Base-by-base conservation (phyloP, 2,329 filamentous ascomycete species). In the Talaromyces verruculosus region DNA sequence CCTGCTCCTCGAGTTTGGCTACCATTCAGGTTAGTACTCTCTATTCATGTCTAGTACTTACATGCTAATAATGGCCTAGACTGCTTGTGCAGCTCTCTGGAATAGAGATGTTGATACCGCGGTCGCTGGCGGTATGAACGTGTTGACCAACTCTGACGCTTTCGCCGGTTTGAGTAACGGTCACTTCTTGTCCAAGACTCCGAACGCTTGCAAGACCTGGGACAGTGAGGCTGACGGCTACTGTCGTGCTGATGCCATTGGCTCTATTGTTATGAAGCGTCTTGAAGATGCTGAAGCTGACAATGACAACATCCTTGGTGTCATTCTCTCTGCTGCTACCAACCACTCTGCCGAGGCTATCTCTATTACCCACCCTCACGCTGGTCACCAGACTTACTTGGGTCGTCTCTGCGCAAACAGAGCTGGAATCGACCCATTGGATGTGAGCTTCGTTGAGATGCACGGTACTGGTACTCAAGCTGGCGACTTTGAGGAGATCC, bases 381-480 rank as follows among this genome's bases (percentile, higher is more conserved):
- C 87, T 3, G 89, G 87, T 15, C 89, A 90, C 0, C 92, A 96
- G 76, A 87, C 90, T 13, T 82, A 85, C 58, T 80, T 95, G 11
- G 94, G 90, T 72, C 85, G 86, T 65, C 83, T 45, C 88, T 95
- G 33, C 82, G 95, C 0, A 85, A 89, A 58, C 86, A 91, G 51
- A 47, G 89, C 91, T 49, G 89, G 89, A 66, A 84, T 95, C 25
- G 88, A 93, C 72, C 89, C 91, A 1, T 84, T 88, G 61, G 90
- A 93, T 68, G 85, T 96, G 59, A 88, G 88, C 76, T 96, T 94
- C 72, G 88, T 96, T 8, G 92, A 96, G 78, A 92, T 95, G 88
- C 92, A 96, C 76, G 92, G 91, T 15, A 96, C 92, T 2, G 92
- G 92, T 37, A 96, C 91, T 0, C 91, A 95, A 76, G 91, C 90